These are phyloP conservation scores for Melastoma malabathricum DNA, from an alignment of 345 rosid genomes.

Conservation along the genomic window DNA sequence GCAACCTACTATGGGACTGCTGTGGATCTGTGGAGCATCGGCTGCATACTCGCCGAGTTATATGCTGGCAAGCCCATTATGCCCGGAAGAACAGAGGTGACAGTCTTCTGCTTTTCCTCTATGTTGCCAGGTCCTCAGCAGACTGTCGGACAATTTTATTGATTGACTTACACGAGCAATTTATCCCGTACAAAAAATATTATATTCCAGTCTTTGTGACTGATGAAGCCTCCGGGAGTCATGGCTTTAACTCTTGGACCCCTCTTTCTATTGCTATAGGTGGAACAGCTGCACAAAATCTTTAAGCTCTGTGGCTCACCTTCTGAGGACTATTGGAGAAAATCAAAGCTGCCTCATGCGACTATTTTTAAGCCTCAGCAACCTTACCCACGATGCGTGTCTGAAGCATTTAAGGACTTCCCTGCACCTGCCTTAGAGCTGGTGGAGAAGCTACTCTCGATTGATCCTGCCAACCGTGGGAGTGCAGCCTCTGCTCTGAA, in stretches of 20 bases:
- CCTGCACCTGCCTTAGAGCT: constrained; percentile 78
- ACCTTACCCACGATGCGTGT: constrained; percentile 85
- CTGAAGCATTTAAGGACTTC: constrained; percentile 87
- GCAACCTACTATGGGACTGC: constrained; percentile 82
- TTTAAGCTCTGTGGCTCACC: constrained; percentile 99
- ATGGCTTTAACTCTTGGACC: background rate
- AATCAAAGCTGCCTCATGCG: constrained; percentile 93
- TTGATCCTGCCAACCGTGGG: constrained; percentile 91
- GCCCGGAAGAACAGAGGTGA: constrained; percentile 99
- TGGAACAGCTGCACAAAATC: constrained; percentile 96
- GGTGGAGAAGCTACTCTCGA: constrained; percentile 73
- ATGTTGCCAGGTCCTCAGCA: no score
- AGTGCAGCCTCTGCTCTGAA: constrained; percentile 65
- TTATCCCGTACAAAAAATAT: no score
- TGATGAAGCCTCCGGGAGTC: background rate
- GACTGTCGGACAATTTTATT: no score
- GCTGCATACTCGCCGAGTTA: constrained; percentile 91
- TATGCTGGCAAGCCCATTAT: constrained; percentile 98
- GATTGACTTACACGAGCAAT: no score
- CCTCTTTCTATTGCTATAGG: constrained; percentile 32
- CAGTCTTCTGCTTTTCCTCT: background rate
- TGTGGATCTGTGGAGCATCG: constrained; percentile 95
- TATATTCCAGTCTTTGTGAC: no score
- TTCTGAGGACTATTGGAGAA: constrained; percentile 86
- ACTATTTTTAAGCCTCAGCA: constrained; percentile 95